phyloP scores from a whole-genome alignment of 2,329 filamentous ascomycete genomes.

The Paecilomyces variotii region DNA sequence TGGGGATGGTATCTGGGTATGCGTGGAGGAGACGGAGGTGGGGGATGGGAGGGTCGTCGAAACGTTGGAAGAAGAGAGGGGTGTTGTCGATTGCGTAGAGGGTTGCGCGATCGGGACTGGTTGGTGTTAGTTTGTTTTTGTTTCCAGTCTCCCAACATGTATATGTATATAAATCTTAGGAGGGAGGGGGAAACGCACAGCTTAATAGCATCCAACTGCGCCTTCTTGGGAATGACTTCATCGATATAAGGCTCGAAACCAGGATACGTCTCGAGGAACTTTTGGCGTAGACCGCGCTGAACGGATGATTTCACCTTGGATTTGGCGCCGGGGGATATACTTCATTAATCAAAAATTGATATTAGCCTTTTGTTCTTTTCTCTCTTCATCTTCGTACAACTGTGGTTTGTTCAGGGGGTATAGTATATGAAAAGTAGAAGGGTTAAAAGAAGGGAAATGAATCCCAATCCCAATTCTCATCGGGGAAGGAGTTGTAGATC shows the following conservation, averaged over 20 bases:
- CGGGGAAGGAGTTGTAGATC: not conserved
- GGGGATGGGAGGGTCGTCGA: conserved; percentile 68
- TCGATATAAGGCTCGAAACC: conserved; percentile 82
- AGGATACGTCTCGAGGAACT: conserved; percentile 77
- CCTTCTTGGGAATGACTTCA: conserved; percentile 90
- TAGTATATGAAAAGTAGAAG: too few species aligned
- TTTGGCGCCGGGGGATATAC: conserved; percentile 69
- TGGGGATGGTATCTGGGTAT: conserved; percentile 77
- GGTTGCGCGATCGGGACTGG: conserved; percentile 71
- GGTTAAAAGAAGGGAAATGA: too few species aligned
- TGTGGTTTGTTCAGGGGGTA: too few species aligned
- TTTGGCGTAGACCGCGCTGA: conserved; percentile 75
- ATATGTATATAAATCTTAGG: not conserved
- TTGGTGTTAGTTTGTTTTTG: not conserved
- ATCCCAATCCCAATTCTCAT: not conserved
- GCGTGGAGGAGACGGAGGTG: conserved; percentile 85
- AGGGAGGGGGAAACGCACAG: conserved; percentile 43
- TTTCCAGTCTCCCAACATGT: not conserved
- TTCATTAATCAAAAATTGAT: conserved; percentile 29
- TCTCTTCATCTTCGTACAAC: not conserved
- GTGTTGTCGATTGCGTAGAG: conserved; percentile 74
- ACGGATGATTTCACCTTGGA: conserved; percentile 97
- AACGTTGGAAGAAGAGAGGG: conserved; percentile 87
- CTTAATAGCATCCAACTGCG: conserved; percentile 82
- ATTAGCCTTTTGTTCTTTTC: conserved; percentile 3